Percentiles rank a stretch among this genome's conserved stretches.
Conservation (phyloP, 257 asterid genomes). For the Sherardia arvensis region DNA sequence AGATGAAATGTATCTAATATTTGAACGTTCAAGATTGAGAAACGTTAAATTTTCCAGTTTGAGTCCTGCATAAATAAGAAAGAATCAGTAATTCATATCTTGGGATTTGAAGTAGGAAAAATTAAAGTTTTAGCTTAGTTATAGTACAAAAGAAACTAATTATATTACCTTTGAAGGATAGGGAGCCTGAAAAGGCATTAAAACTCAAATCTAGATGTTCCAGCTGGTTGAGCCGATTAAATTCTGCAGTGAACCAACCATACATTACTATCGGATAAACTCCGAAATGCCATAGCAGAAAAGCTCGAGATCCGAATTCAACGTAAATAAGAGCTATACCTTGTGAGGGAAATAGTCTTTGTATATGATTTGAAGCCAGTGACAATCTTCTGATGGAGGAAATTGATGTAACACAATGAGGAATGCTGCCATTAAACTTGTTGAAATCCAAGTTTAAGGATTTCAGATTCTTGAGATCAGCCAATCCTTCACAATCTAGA, state of each 20-base stretch:
- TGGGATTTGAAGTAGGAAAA: not conserved
- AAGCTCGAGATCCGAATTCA: not conserved
- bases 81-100: not conserved
- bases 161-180: not conserved
- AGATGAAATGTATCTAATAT: not conserved
- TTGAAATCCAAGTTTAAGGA: not conserved
- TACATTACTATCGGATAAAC: too few species aligned
- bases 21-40: not conserved
- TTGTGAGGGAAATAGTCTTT: not conserved
- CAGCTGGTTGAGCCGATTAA: not conserved
- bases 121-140: not conserved
- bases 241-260: not conserved
- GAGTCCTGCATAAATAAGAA: not conserved
- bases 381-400: not conserved
- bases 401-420: not conserved
- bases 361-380: not conserved
- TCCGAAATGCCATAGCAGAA: not conserved
- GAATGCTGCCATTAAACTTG: not conserved
- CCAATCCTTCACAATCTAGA: not conserved
- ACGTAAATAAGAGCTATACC: not conserved
- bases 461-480: not conserved
- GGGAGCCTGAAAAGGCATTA: not conserved
- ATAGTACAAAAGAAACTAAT: not conserved
- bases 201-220: conserved; percentile 1
- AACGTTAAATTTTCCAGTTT: not conserved